Conservation (phyloP, 495 filamentous ascomycete genomes). For the Xylaria longipes region DNA sequence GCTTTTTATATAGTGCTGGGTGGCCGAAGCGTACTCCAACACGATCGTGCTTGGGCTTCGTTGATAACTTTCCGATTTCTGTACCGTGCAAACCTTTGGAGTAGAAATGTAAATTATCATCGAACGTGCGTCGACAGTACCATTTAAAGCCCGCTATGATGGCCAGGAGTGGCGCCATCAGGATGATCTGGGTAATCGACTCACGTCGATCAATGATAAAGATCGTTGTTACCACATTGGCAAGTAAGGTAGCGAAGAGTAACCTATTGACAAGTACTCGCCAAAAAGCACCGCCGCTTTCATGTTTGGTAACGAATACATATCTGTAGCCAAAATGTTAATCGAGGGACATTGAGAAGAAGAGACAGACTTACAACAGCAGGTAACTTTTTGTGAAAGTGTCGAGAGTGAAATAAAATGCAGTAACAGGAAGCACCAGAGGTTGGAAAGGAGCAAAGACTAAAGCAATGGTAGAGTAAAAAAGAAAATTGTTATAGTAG, state of each 20-base stretch:
- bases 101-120: slow-evolving; percentile 69
- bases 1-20: slow-evolving; percentile 75
- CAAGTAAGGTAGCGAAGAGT: slow-evolving; percentile 71
- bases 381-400: slow-evolving; percentile 82
- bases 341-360: background rate
- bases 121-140: slow-evolving; percentile 73
- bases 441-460: slow-evolving; percentile 79
- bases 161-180: slow-evolving; percentile 69
- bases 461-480: slow-evolving; percentile 77
- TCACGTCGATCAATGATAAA: slow-evolving; percentile 58
- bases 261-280: slow-evolving; percentile 77
- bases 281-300: slow-evolving; percentile 82
- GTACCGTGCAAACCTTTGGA: slow-evolving; percentile 56
- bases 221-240: slow-evolving; percentile 73
- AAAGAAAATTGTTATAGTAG: slow-evolving; percentile 86
- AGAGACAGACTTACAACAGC: slow-evolving; percentile 67
- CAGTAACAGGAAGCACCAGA: slow-evolving; percentile 73
- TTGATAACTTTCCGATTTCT: slow-evolving; percentile 45
- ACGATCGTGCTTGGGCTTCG: slow-evolving; percentile 56
- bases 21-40: slow-evolving; percentile 75
- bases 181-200: slow-evolving; percentile 54
- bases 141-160: slow-evolving; percentile 74
- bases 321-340: slow-evolving; percentile 13
- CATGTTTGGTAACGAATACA: slow-evolving; percentile 77
- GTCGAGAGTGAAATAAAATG: slow-evolving; percentile 78